These are phyloP conservation scores for Entomortierella lignicola DNA, from an alignment of 192 early-diverging fungal genomes.

Conservation along the genomic window DNA sequence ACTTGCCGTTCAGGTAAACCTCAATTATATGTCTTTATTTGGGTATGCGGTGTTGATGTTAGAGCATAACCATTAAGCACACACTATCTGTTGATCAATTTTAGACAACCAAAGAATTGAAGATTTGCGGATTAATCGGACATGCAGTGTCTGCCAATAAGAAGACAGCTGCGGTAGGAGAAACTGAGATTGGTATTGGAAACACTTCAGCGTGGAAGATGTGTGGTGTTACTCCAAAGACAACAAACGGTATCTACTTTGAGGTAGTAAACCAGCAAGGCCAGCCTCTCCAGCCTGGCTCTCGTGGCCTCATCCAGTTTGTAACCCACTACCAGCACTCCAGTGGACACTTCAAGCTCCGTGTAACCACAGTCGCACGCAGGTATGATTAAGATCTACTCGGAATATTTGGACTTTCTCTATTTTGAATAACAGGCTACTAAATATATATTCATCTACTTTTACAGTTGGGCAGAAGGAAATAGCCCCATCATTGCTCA, in stretches of 20 bases:
- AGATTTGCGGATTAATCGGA: constrained; percentile 97
- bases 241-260: constrained; percentile 94
- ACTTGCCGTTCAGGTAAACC: constrained; percentile 88
- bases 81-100: background rate
- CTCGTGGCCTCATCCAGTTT: constrained; percentile 93
- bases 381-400: constrained; percentile 58
- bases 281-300: constrained; percentile 82
- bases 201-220: constrained; percentile 97
- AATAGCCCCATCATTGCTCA: constrained; percentile 85
- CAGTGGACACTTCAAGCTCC: constrained; percentile 87
- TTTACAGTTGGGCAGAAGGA: constrained; percentile 73
- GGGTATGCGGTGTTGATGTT: too few species aligned
- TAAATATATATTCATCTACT: too few species aligned
- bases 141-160: constrained; percentile 92
- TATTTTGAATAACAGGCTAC: too few species aligned
- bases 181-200: constrained; percentile 98
- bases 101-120: constrained; percentile 93
- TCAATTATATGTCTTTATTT: background rate
- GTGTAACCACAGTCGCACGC: constrained; percentile 95
- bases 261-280: constrained; percentile 93
- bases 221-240: constrained; percentile 85
- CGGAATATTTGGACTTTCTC: too few species aligned
- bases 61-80: background rate
- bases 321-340: constrained; percentile 97
- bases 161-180: constrained; percentile 90